These are phyloP conservation scores for Penicillium concentricum DNA, from an alignment of 2,329 filamentous ascomycete genomes.

Conservation along the genomic window DNA sequence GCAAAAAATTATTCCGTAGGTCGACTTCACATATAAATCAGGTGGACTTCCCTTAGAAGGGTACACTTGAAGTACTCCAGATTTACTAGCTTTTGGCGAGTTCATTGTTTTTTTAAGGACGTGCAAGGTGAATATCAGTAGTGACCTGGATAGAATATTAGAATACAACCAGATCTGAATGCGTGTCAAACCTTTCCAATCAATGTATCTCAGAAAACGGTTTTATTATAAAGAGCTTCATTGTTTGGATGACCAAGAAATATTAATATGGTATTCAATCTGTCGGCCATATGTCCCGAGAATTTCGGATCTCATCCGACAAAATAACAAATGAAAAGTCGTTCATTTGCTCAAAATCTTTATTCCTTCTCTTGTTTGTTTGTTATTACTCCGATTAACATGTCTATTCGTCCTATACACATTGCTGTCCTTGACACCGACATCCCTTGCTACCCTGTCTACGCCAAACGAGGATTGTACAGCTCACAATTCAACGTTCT, in stretches of 20 bases:
- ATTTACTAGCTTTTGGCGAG: neutral
- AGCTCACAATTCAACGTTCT: slow-evolving; percentile 33
- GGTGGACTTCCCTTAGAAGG: neutral
- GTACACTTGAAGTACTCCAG: neutral
- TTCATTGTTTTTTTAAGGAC: neutral
- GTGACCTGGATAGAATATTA: neutral
- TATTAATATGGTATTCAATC: neutral
- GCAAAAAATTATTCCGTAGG: neutral
- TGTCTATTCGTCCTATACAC: slow-evolving; percentile 22
- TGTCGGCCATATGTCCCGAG: neutral
- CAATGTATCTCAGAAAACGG: neutral
- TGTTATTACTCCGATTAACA: neutral
- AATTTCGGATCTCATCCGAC: slow-evolving; percentile 7
- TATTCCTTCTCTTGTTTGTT: neutral
- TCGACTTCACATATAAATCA: neutral
- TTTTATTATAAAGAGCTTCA: neutral
- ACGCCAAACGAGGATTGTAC: slow-evolving; percentile 30
- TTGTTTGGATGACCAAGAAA: neutral
- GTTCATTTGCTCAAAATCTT: neutral
- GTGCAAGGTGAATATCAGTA: neutral
- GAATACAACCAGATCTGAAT: neutral
- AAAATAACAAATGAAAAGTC: neutral
- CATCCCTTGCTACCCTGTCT: slow-evolving; percentile 30
- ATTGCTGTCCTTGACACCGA: slow-evolving; percentile 36
- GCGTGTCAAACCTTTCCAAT: too few species aligned